Percentiles rank a stretch among this genome's conserved stretches.
These are phyloP conservation scores for Chlamydomonas incerta DNA, from an alignment of 139 green algal species.

Conservation along the genomic window DNA sequence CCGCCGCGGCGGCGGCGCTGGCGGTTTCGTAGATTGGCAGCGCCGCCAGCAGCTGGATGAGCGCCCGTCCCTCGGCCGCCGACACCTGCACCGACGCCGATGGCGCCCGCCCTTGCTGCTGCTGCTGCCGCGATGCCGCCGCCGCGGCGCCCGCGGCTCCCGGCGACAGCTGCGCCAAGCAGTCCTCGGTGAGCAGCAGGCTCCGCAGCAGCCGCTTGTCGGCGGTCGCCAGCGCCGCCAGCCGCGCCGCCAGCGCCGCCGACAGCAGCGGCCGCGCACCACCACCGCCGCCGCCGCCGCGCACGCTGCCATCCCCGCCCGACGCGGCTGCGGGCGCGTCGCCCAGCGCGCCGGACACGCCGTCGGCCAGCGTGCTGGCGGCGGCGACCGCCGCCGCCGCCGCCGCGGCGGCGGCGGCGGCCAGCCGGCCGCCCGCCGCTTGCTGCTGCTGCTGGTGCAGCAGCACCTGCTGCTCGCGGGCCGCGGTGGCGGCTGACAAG, in stretches of 20 bases:
- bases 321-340: too few relatives aligned
- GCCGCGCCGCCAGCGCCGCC: not conserved
- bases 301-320: too few relatives aligned
- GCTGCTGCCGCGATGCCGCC: too few relatives aligned
- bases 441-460: not conserved
- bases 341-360: too few relatives aligned
- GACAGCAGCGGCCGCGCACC: not conserved
- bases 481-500: constrained; percentile 8
- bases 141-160: too few relatives aligned
- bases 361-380: too few relatives aligned
- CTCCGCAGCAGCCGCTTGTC: constrained; percentile 25
- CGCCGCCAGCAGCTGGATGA: constrained; percentile 22
- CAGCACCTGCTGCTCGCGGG: not conserved
- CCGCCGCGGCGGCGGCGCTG: not conserved
- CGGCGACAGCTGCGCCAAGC: not conserved
- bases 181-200: constrained; percentile 34
- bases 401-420: not conserved
- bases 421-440: not conserved
- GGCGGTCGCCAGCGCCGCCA: not conserved
- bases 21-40: constrained; percentile 50
- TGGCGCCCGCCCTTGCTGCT: not conserved
- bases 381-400: not conserved
- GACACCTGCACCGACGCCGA: not conserved
- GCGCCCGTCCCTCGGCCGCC: not conserved
- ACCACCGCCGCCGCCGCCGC: not conserved